Evolutionary conservation across 306 rosid genomes (phyloP).

Genomic region (Dryas drummondii): DNA sequence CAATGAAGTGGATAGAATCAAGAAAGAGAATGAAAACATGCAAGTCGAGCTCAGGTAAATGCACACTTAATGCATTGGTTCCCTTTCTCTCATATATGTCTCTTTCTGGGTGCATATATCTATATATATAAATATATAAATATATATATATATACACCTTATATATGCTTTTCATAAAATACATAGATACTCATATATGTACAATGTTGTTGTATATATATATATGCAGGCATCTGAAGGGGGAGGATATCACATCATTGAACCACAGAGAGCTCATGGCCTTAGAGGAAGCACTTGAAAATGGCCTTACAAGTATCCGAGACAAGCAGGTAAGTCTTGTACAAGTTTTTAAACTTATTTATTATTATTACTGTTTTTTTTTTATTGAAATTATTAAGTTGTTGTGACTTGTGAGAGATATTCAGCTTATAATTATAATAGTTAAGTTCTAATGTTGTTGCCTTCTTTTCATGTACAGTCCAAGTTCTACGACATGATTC

Average conservation of each 20-base stretch:
- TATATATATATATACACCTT: no score
- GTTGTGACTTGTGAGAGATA: no score
- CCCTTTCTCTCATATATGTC: no score
- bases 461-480: slow-evolving; percentile 38
- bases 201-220: not conserved
- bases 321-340: slow-evolving; percentile 50
- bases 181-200: not conserved
- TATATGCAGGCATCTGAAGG: slow-evolving; percentile 73
- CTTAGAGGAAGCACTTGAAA: slow-evolving; percentile 63
- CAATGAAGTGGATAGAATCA: slow-evolving; percentile 77
- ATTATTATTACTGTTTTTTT: no score
- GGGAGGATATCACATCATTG: slow-evolving; percentile 74
- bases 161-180: no score
- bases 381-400: no score
- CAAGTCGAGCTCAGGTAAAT: slow-evolving; percentile 72
- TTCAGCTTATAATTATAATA: no score
- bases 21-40: slow-evolving; percentile 91
- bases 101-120: not conserved
- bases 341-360: not conserved
- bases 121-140: not conserved
- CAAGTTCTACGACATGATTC: slow-evolving; percentile 45
- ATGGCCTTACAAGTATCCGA: slow-evolving; percentile 59
- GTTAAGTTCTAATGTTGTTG: slow-evolving; percentile 13
- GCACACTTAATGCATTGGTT: no score
- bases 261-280: slow-evolving; percentile 65